phyloP scores from a whole-genome alignment of 2,329 filamentous ascomycete species.

The Colletotrichum melonis region DNA sequence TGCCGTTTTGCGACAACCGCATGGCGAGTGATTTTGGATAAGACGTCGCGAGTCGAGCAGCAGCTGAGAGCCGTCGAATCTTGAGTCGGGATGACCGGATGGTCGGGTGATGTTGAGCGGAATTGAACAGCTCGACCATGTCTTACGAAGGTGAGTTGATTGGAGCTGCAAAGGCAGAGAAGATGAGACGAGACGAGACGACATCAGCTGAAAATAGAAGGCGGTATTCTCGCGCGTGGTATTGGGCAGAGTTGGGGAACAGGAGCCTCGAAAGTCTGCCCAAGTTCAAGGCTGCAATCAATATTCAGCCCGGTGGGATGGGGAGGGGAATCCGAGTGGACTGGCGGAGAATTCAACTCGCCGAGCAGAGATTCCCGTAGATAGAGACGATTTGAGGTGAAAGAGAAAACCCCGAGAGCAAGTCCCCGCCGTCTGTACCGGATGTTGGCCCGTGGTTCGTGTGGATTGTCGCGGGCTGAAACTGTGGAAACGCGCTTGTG shows the following conservation, averaged over 20 bases:
- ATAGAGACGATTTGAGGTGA: too few species aligned
- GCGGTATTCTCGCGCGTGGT: not conserved
- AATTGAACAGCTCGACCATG: not conserved
- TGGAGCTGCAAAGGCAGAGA: conserved; percentile 9
- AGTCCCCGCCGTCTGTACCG: not conserved
- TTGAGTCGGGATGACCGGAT: conserved; percentile 1
- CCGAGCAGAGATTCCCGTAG: not conserved
- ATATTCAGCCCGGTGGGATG: not conserved
- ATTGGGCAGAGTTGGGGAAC: not conserved
- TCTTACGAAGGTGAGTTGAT: not conserved
- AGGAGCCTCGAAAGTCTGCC: not conserved
- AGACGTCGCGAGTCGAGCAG: not conserved
- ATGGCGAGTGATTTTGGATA: not conserved
- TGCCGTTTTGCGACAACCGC: not conserved
- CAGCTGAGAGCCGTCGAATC: not conserved
- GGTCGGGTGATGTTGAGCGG: not conserved
- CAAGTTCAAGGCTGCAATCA: not conserved
- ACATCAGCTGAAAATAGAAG: not conserved
- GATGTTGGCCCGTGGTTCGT: conserved; percentile 13
- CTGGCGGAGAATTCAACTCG: not conserved
- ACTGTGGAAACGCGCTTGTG: conserved; percentile 27
- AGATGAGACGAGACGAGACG: conserved; percentile 1
- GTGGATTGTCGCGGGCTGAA: conserved; percentile 34
- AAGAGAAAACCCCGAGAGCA: not conserved
- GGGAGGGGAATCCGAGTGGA: not conserved